Evolutionary conservation across 1,139 yeast genomes (phyloP), one percentile per base, ranked within the genome.

Genomic region (Hyphopichia khmerensis): DNA sequence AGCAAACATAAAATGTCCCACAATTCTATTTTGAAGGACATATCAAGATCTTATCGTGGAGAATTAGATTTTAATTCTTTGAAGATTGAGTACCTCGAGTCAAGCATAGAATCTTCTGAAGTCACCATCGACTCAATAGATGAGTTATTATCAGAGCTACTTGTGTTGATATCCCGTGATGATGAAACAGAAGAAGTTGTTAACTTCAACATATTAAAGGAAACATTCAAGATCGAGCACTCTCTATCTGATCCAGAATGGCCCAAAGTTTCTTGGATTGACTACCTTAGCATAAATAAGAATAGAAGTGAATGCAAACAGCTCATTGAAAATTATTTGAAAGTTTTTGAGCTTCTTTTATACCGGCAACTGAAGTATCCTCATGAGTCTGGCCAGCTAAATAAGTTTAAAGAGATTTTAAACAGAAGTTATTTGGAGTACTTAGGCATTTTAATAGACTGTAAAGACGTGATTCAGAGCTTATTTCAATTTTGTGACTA

Each of bases 231-330:
- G 36, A 47, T 64, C 3, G 71, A 69, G 37, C 69, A 66, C 42
- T 48, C 60, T 2, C 55, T 71, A 37, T 43, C 48, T 1, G 65
- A 62, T 18, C 49, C 59, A 3, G 49, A 50, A 15, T 68, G 75
- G 75, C 74, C 74, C 10, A 68, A 69, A 42, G 51, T 62, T 2
- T 49, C 67, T 14, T 73, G 77, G 77, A 47, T 63, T 3, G 71
- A 67, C 36, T 73, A 61, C 46, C 43, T 72, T 23, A 54, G 49
- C 11, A 42, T 65, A 3, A 53, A 60, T 30, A 50, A 55, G 38
- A 53, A 52, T 17, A 48, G 60, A 19, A 59, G 67, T 36, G 72
- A 65, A 18, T 60, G 69, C 36, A 52, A 49, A 27, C 57, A 56
- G 1, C 61, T 66, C 39, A 52, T 67, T 4, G 55, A 50, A 5